Conservation (phyloP, 441 rosid genomes). For the Adansonia rubrostipa region DNA sequence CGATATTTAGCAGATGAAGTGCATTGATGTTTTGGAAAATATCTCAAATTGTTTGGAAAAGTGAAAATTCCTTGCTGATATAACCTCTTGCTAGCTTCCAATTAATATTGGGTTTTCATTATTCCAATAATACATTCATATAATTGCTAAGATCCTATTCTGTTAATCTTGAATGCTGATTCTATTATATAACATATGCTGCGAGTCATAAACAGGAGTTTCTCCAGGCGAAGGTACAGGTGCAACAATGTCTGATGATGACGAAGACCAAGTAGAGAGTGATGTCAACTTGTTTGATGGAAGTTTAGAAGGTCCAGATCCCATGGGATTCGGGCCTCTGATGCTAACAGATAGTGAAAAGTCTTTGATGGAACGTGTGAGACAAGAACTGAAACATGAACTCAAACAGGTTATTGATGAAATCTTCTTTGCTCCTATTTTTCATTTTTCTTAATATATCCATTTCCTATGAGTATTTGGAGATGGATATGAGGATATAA, state of each 20-base stretch:
- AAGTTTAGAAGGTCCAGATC: conserved; percentile 67
- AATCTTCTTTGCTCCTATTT: neutral
- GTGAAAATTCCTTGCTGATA: no score
- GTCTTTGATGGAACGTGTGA: conserved; percentile 95
- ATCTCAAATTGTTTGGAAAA: no score
- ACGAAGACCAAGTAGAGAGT: conserved; percentile 91
- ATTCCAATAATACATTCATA: no score
- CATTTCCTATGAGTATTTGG: no score
- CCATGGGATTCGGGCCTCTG: conserved; percentile 94
- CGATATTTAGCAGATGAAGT: neutral
- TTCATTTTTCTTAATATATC: no score
- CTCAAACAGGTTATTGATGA: conserved; percentile 64
- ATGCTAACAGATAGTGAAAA: conserved; percentile 93
- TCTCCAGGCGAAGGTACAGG: conserved; percentile 97
- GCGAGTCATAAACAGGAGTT: conserved; percentile 58
- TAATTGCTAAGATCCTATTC: neutral
- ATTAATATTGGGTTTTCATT: no score
- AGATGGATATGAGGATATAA: no score
- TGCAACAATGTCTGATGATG: conserved; percentile 99
- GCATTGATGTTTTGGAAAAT: no score
- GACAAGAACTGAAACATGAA: conserved; percentile 96
- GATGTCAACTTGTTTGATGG: conserved; percentile 86
- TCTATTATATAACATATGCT: neutral
- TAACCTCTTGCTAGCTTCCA: no score
- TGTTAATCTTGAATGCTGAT: conserved; percentile 2